Base-by-base conservation (phyloP, 768 basidiomycete species). In the Lactifluus piperatus region DNA sequence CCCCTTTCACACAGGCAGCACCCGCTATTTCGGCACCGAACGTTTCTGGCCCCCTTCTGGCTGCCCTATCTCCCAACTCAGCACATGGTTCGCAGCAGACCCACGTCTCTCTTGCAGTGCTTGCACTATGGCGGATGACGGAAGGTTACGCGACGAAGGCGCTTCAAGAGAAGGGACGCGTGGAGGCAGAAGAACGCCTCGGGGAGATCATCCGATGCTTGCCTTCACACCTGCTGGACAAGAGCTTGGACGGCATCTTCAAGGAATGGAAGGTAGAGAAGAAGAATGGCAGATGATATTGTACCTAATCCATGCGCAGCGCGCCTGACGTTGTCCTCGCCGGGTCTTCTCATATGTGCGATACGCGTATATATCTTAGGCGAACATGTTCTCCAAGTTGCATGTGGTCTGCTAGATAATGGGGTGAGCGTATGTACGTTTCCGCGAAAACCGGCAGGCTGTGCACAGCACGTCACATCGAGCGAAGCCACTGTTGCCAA, bases 201-300 rank as follows among this genome's bases (percentile, higher is more conserved):
- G 87, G 89, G 18, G 94, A 97, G 73, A 91, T 99, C 64, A 87
- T 99, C 60, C 79, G 91, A 67, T 87, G 84, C 68, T 69, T 99
- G 62, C 95, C 97, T 32, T 84, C 85, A 30, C 87, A 91, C 69
- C 75, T 95, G 64, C 80, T 94, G 61, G 89, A 91, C 74, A 91
- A 91, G 74, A 91, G 89, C 68, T 71, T 97, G 70, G 97, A 99
- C 72, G 89, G 90, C 30, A 89, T 97, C 67, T 97, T 94, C 75
- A 91, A 90, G 69, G 93, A 95, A 69, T 91, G 89, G 89, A 77
- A 84, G 68, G 83, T 84, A 54, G 86, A 88, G 66, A 91, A 88
- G 76, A 91, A 89, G 72, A 83, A 85, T 46, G 73, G 85, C 43
- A 80, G 74, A 50, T 64, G 62, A 63, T 61, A 50, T 22, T 58